A percentile compares a stretch with the other conserved stretches of the same genome.
Evolutionary conservation across 1,284 basidiomycete species (phyloP).

Genomic region (Coriolopsis trogii): DNA sequence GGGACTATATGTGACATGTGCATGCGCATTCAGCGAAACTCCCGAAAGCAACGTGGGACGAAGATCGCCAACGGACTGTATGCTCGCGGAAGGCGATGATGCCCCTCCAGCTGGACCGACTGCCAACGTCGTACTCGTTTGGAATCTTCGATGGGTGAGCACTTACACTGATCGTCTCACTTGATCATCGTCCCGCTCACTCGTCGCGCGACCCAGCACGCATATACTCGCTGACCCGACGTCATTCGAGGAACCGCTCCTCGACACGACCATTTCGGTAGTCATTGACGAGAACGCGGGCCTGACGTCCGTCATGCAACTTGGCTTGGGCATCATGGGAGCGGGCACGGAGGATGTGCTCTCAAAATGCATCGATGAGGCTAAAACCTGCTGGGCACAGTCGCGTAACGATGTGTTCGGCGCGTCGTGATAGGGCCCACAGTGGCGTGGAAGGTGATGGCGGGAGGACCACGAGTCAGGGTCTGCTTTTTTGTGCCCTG

Average conservation of each 20-base stretch:
- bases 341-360: conserved; percentile 43
- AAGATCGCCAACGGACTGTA: conserved; percentile 64
- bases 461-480: background rate
- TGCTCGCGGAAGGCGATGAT: conserved; percentile 61
- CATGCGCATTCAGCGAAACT: conserved; percentile 59
- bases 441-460: background rate
- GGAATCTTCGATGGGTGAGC: conserved; percentile 83
- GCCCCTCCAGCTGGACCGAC: conserved; percentile 50
- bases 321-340: conserved; percentile 47
- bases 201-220: conserved; percentile 43
- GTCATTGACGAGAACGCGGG: conserved; percentile 58
- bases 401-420: conserved; percentile 25
- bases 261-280: conserved; percentile 72
- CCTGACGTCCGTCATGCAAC: conserved; percentile 61
- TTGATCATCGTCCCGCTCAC: background rate
- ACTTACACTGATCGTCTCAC: background rate
- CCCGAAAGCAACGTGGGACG: conserved; percentile 75
- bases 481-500: background rate
- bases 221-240: conserved; percentile 83
- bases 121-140: conserved; percentile 72
- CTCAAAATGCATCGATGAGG: conserved; percentile 47
- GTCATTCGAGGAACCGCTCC: conserved; percentile 87
- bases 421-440: conserved; percentile 7
- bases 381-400: conserved; percentile 39
- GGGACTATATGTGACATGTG: too few relatives aligned